Evolutionary conservation across 495 filamentous ascomycete species (phyloP), one percentile per base, ranked within the genome.

Genomic region (Collariella sp.): DNA sequence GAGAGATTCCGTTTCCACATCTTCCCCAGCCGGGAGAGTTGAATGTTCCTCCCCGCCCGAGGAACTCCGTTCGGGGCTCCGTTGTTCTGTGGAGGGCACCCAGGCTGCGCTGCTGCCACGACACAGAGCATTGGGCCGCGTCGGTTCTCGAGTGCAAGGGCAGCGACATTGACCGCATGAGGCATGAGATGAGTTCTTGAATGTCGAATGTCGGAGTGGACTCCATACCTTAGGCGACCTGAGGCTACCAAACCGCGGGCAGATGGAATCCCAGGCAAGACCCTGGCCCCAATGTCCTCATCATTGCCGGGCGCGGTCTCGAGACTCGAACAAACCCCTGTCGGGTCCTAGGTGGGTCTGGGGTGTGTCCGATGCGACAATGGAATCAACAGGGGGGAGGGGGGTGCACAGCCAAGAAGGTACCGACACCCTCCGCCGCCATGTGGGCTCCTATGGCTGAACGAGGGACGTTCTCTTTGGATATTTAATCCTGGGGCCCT

Each of bases 171-270:
- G 36, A 39, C 36, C 15, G 38, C 35, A 38, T n/a, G 6, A 11
- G 16, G 3, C 35, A 11, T 7, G 3, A 15, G 12, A 29, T 29
- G 12, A 38, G 22, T 41, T 50, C 48, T 50, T 23, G 36, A 50
- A 50, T n/a, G n/a, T n/a, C n/a, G n/a, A 20, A 40, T 13, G 23
- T 22, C 33, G 55, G 46, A 56, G 59, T 33, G 55, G 50, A 56
- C 55, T 38, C 36, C 47, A 55, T 58, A 62, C 60, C 44, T 54
- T 39, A 39, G 45, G 22, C 54, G 4, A 31, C 26, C 26, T 4
- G 51, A 60, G 61, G 61, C 61, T 59, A 46, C 60, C 59, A 50
- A 41, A 47, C 51, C 50, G 40, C 22, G 45, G 36, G 36, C 50
- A 52, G 35, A 57, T 19, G 45, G 50, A 50, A 46, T 39, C n/a